Conservation (phyloP, 495 filamentous ascomycete species). For the Lentithecium fluviatile region DNA sequence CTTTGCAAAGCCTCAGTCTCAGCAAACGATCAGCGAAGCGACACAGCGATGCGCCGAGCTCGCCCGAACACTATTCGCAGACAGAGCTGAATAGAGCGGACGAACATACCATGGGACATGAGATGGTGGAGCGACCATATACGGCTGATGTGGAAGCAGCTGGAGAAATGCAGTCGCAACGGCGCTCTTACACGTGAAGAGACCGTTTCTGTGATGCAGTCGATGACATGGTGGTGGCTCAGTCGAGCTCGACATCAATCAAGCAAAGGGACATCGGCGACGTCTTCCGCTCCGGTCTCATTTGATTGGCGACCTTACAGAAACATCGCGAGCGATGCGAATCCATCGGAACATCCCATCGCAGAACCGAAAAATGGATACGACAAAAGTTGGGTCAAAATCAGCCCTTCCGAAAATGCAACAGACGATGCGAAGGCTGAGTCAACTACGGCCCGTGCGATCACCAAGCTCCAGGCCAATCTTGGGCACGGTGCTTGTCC, state of each 20-base stretch:
- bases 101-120: not conserved
- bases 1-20: not conserved
- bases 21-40: not conserved
- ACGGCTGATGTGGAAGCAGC: no score
- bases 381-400: not conserved
- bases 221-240: no score
- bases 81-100: not conserved
- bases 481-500: not conserved
- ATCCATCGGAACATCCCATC: not conserved
- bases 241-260: no score
- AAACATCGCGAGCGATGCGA: no score
- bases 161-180: no score
- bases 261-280: no score
- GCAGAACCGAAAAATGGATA: not conserved
- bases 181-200: no score
- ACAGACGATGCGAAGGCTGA: not conserved
- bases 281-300: no score
- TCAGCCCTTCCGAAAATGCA: no score
- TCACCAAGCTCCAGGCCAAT: not conserved
- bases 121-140: not conserved
- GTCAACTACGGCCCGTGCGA: not conserved
- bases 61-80: not conserved
- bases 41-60: not conserved
- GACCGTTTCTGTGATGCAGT: no score
- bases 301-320: no score